These are phyloP conservation scores for Asterella californica DNA, from an alignment of 225 moss, liverwort and hornwort genomes.

Conservation along the genomic window DNA sequence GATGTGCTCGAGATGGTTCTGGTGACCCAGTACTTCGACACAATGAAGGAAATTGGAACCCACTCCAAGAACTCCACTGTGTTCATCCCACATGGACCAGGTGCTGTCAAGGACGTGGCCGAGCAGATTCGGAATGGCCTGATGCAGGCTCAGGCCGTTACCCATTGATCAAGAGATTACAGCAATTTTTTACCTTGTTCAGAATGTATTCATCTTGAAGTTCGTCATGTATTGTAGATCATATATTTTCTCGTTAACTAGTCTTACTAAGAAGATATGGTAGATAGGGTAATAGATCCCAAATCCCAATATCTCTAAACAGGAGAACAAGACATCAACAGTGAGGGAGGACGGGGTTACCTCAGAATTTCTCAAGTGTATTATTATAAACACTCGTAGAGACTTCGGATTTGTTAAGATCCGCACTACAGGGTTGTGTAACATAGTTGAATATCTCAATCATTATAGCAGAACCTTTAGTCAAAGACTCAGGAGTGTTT, in stretches of 20 bases:
- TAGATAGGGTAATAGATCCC: background rate
- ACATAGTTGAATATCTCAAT: no score
- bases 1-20: conserved; percentile 92
- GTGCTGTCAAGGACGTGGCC: conserved; percentile 71
- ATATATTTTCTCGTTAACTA: background rate
- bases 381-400: no score
- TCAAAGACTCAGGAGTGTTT: no score
- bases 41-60: conserved; percentile 78
- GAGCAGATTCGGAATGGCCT: conserved; percentile 85
- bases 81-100: conserved; percentile 85
- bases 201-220: background rate
- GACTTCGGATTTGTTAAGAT: no score
- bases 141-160: conserved; percentile 57
- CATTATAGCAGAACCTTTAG: no score
- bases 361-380: no score
- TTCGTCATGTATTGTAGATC: background rate
- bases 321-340: no score
- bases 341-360: no score
- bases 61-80: conserved; percentile 84
- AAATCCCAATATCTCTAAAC: background rate
- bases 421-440: no score
- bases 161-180: background rate
- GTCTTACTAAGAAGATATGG: background rate
- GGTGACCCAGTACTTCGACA: conserved; percentile 87
- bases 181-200: background rate